Evolutionary conservation across 495 filamentous ascomycete species (phyloP).

Genomic region (Coniosporium apollinis): DNA sequence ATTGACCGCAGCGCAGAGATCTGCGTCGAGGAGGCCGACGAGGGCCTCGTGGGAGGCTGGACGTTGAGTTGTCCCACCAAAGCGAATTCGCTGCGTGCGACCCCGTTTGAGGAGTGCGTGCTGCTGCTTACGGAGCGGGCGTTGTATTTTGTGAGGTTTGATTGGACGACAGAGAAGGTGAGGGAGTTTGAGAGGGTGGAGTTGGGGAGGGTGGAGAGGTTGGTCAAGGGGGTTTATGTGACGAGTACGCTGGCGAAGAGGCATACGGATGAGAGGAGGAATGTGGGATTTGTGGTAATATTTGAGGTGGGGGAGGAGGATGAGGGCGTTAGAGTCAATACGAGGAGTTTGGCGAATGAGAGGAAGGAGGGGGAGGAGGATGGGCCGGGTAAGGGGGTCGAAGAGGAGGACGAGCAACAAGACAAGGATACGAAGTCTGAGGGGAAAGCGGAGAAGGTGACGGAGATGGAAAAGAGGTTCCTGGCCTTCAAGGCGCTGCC

Average conservation of each 20-base stretch:
- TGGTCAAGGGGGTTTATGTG: conserved; percentile 74
- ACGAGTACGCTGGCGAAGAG: conserved; percentile 61
- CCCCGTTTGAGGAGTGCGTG: conserved; percentile 70
- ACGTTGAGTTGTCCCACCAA: conserved; percentile 53
- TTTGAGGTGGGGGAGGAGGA: conserved; percentile 47
- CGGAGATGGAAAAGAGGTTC: conserved; percentile 26
- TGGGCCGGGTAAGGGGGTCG: conserved; percentile 5
- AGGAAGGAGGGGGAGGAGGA: conserved; percentile 19
- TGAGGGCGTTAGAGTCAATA: conserved; percentile 64
- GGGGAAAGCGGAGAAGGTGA: conserved; percentile 7
- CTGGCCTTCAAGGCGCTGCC: conserved; percentile 52
- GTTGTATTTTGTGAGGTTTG: conserved; percentile 74
- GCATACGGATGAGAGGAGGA: conserved; percentile 57
- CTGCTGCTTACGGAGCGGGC: conserved; percentile 72
- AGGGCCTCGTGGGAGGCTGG: conserved; percentile 78
- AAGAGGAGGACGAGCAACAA: conserved; percentile 16
- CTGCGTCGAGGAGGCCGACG: conserved; percentile 62
- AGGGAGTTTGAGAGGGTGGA: conserved; percentile 76
- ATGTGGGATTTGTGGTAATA: conserved; percentile 65
- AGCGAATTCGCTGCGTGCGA: conserved; percentile 42
- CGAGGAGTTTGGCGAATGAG: conserved; percentile 54
- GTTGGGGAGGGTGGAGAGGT: conserved; percentile 47
- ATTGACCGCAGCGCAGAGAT: conserved; percentile 75
- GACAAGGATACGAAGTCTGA: conserved; percentile 2
- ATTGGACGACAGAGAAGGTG: conserved; percentile 87